Conservation (phyloP, 1,284 basidiomycete genomes). For the Malassezia sp. region DNA sequence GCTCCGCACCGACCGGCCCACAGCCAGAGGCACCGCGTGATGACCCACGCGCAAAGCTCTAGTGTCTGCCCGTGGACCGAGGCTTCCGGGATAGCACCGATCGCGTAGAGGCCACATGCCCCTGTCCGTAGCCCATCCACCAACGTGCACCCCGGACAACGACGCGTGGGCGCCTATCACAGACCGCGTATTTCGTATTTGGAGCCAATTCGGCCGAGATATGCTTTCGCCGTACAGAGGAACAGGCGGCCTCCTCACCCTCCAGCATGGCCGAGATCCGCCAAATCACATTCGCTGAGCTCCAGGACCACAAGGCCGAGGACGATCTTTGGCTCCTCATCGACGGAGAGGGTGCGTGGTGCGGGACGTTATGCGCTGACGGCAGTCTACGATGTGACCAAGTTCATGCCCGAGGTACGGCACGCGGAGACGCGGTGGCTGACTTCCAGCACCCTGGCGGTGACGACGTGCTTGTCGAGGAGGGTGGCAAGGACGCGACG, state of each 20-base stretch:
- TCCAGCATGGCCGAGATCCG: neutral
- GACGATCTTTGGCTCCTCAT: slow-evolving; percentile 45
- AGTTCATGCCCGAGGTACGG: slow-evolving; percentile 88
- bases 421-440: neutral
- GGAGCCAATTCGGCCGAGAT: slow-evolving; percentile 6
- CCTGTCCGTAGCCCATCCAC: too few species aligned
- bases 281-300: slow-evolving; percentile 38
- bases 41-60: neutral
- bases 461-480: slow-evolving; percentile 88
- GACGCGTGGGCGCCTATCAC: slow-evolving; percentile 4
- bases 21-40: neutral
- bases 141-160: too few species aligned
- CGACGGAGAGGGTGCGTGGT: slow-evolving; percentile 36
- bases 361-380: neutral
- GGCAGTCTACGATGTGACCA: slow-evolving; percentile 81
- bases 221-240: neutral
- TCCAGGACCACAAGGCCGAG: slow-evolving; percentile 36
- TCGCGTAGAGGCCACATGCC: too few species aligned
- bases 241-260: neutral
- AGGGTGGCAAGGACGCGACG: slow-evolving; percentile 87
- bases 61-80: too few species aligned
- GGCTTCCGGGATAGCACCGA: too few species aligned
- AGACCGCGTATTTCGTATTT: neutral
- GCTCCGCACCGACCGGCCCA: neutral
- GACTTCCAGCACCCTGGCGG: slow-evolving; percentile 66